Evolutionary conservation across 1,139 yeast species (phyloP), one percentile per base, ranked within the genome.

Genomic region (Magnusiomyces sp.): DNA sequence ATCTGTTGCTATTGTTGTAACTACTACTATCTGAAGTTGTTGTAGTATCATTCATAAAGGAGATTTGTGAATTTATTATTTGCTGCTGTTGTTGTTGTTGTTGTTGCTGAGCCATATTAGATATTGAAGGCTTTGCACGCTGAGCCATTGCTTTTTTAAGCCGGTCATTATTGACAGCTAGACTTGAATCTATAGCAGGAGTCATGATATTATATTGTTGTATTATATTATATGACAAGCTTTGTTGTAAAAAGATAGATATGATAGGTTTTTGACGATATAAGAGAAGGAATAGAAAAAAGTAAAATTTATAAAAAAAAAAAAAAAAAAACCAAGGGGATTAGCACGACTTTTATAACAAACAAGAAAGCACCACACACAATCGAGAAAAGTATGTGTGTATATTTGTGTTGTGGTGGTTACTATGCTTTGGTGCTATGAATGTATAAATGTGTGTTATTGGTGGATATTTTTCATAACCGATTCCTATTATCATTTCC

Each of bases 71-170:
- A 20, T 29, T 41, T 23, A 17, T 14, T n/a, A 27, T n/a, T 34
- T 32, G 6, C 9, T 1, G 37, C 48, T 36, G 19, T n/a, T n/a
- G n/a, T n/a, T n/a, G n/a, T n/a, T n/a, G n/a, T n/a, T n/a, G n/a
- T n/a, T n/a, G n/a, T n/a, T n/a, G n/a, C n/a, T n/a, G n/a, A n/a
- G n/a, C n/a, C n/a, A n/a, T n/a, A n/a, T n/a, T n/a, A n/a, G n/a
- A n/a, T n/a, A 43, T 34, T n/a, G 47, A 16, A 10, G 49, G 45
- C 27, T 40, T 40, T 7, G 41, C 14, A 5, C 46, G 50, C 40
- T 47, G 50, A n/a, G 44, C 40, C 46, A 47, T 38, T 23, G 46
- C 46, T 29, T 47, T 47, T 41, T 43, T 47, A 32, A 47, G 46
- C 17, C 50, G 31, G 33, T 47, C 46, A 14, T 43, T 39, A 34